Evolutionary conservation across 257 asterid species (phyloP), one percentile per base, ranked within the genome.

Genomic region (Capsicum baccatum): DNA sequence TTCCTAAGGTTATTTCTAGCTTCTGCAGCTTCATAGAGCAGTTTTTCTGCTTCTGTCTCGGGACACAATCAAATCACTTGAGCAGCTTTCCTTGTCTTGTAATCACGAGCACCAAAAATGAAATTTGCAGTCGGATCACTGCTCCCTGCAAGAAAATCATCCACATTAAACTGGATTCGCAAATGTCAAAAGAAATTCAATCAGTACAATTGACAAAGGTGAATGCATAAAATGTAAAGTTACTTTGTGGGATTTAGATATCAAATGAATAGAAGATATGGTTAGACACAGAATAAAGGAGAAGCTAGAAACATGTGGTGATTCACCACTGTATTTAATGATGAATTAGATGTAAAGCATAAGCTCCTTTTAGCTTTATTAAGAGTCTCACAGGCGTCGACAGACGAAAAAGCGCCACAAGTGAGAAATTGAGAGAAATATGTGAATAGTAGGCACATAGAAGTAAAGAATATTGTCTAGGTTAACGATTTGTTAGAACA

Each of bases 31-130:
- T 91, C 94, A 66, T 88, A 91, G 57, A 96, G 96, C 76, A 79
- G 35, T 83, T 90, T 93, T 90, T 96, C 98, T 37, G 87, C 87
- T 68, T 93, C 97, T 48, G 97, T 90, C 87, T 94, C 94, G 16
- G 97, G 94, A 37, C 74, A 74, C 80, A 94, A 81, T 80, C 95
- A 93, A 82, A 94, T 95, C 85, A 96, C 97, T 8, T 88, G 93
- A 84, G 99, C 94, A 85, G 99, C 98, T 90, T 92, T 92, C 81
- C 91, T 88, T 5, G 98, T 93, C 89, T 92, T 94, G 83, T 91
- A 94, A 87, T 96, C 99, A 68, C 99, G 98, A 64, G 99, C 99
- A 83, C 94, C 99, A 80, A 96, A 96, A 63, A 96, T 96, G 93
- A 96, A 96, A 84, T 91, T 96, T 85, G 99, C 99, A 10, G 94